Conservation (phyloP, 106 monocot genomes). For the Dendrobium huoshanense region DNA sequence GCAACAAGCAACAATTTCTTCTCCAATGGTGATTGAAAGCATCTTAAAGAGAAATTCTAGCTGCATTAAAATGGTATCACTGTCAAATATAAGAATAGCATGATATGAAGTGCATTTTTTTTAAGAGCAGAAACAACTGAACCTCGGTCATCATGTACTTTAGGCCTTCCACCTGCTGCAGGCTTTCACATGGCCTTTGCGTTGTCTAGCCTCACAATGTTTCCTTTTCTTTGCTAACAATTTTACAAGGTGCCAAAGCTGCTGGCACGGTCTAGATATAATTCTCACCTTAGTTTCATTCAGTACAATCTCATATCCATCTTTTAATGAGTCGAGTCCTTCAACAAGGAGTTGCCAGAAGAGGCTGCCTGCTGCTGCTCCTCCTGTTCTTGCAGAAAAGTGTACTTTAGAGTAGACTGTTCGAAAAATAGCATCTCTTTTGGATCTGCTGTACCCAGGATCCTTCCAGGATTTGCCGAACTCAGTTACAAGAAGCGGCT, state of each 20-base stretch:
- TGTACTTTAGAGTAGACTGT: slow-evolving; percentile 67
- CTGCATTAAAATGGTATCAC: no score
- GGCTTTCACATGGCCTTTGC: slow-evolving; percentile 24
- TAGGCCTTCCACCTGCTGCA: not conserved
- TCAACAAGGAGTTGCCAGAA: slow-evolving; percentile 82
- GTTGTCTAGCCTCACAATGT: slow-evolving; percentile 20
- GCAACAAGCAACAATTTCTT: no score
- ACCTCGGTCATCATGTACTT: not conserved
- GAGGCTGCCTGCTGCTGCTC: slow-evolving; percentile 59
- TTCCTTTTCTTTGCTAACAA: slow-evolving; percentile 19
- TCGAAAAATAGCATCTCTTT: slow-evolving; percentile 55
- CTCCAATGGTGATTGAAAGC: no score
- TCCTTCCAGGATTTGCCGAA: slow-evolving; percentile 88
- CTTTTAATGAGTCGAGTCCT: slow-evolving; percentile 67
- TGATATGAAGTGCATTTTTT: no score
- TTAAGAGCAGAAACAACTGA: not conserved
- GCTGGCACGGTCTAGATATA: slow-evolving; percentile 38
- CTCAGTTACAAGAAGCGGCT: slow-evolving; percentile 74
- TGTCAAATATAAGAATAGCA: no score
- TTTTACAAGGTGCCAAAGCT: slow-evolving; percentile 44
- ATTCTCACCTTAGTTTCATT: slow-evolving; percentile 26
- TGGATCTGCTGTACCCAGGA: slow-evolving; percentile 45
- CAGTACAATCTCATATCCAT: slow-evolving; percentile 78
- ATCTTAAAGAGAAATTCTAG: no score
- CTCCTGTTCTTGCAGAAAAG: slow-evolving; percentile 56